These are phyloP conservation scores for Mucor racemosus DNA, from an alignment of 371 early-diverging fungal genomes.

Conservation along the genomic window DNA sequence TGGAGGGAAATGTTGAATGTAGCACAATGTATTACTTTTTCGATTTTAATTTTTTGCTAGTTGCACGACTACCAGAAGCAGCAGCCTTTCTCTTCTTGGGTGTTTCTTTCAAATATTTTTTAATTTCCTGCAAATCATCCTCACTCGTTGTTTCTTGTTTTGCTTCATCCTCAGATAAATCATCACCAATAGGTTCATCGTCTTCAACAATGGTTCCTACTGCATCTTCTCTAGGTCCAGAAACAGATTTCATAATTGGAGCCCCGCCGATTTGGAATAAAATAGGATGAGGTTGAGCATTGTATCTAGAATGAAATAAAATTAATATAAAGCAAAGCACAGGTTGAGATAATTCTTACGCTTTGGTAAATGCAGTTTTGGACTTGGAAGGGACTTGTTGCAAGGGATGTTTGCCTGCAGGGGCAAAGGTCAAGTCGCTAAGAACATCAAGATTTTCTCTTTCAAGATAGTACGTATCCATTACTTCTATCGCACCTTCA, in stretches of 20 bases:
- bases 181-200: slow-evolving; percentile 60
- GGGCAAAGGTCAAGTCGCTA: slow-evolving; percentile 66
- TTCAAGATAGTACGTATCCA: slow-evolving; percentile 91
- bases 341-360: slow-evolving; percentile 43
- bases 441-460: slow-evolving; percentile 90
- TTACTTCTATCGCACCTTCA: slow-evolving; percentile 73
- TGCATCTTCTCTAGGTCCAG: slow-evolving; percentile 56
- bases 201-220: slow-evolving; percentile 76
- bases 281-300: slow-evolving; percentile 73
- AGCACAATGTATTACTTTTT: background rate
- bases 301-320: slow-evolving; percentile 63
- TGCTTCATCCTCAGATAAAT: slow-evolving; percentile 40
- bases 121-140: slow-evolving; percentile 13
- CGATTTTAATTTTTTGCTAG: slow-evolving; percentile 1
- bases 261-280: slow-evolving; percentile 58
- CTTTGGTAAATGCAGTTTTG: slow-evolving; percentile 85
- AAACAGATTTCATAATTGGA: slow-evolving; percentile 39
- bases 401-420: slow-evolving; percentile 48
- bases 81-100: slow-evolving; percentile 17
- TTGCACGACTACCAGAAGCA: slow-evolving; percentile 2
- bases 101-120: slow-evolving; percentile 20
- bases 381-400: slow-evolving; percentile 67
- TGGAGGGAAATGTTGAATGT: too few relatives aligned
- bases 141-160: background rate
- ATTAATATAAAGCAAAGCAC: background rate